phyloP scores from a whole-genome alignment of 2,329 filamentous ascomycete genomes.

The Graphium sp. region DNA sequence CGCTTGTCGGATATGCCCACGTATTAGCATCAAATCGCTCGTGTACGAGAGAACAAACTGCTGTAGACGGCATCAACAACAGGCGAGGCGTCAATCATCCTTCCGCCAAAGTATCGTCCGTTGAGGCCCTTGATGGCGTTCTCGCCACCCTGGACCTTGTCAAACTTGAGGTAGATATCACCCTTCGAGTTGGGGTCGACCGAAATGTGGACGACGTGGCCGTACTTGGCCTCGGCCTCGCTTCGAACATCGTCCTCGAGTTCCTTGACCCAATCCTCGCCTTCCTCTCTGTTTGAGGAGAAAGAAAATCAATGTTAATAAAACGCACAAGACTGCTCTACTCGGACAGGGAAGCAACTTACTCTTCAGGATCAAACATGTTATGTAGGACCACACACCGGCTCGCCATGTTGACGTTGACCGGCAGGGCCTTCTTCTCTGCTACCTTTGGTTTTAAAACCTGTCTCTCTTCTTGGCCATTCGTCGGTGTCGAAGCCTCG shows the following conservation, averaged over 20 bases:
- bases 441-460: slow-evolving; percentile 64
- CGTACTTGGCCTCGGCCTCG: slow-evolving; percentile 92
- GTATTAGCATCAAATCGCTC: slow-evolving; percentile 57
- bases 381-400: slow-evolving; percentile 89
- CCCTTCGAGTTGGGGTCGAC: slow-evolving; percentile 86
- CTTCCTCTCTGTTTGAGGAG: slow-evolving; percentile 49
- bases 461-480: slow-evolving; percentile 52
- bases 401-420: slow-evolving; percentile 83
- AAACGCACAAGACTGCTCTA: too few relatives aligned
- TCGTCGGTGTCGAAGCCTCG: slow-evolving; percentile 41
- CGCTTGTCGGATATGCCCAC: too few relatives aligned
- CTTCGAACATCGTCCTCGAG: slow-evolving; percentile 83
- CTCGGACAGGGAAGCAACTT: slow-evolving; percentile 31
- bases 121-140: slow-evolving; percentile 97
- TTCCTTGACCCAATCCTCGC: slow-evolving; percentile 79
- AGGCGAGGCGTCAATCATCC: slow-evolving; percentile 83
- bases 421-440: slow-evolving; percentile 59
- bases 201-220: slow-evolving; percentile 91
- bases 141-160: slow-evolving; percentile 84
- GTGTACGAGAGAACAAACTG: slow-evolving; percentile 80
- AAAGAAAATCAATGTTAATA: slow-evolving; percentile 15
- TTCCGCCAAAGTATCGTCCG: slow-evolving; percentile 85
- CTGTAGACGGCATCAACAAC: slow-evolving; percentile 98
- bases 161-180: slow-evolving; percentile 98
- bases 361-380: slow-evolving; percentile 88